phyloP scores from a whole-genome alignment of 2,329 filamentous ascomycete genomes.

The Ascochyta viciae-villosae region DNA sequence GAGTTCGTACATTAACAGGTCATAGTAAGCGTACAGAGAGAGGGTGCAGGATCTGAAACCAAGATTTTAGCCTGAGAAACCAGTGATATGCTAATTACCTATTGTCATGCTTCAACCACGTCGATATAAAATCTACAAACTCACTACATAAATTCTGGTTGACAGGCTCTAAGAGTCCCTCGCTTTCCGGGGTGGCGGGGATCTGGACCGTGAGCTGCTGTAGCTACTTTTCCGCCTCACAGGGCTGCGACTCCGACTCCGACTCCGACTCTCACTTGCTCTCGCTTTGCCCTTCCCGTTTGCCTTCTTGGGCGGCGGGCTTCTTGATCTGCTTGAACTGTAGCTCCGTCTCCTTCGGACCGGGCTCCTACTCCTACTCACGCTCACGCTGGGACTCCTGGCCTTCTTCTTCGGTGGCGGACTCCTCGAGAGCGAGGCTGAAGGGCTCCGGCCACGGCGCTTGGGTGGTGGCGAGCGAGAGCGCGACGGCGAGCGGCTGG shows the following conservation, averaged over 20 bases:
- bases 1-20: too few species aligned
- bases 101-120: too few species aligned
- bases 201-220: slow-evolving; percentile 17
- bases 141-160: too few species aligned
- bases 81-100: too few species aligned
- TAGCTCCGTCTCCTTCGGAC: slow-evolving; percentile 4
- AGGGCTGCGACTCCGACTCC: slow-evolving; percentile 16
- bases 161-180: slow-evolving; percentile 13
- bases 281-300: slow-evolving; percentile 16
- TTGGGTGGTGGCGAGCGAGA: slow-evolving; percentile 30
- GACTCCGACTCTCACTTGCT: slow-evolving; percentile 9
- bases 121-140: too few species aligned
- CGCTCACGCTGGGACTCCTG: slow-evolving; percentile 18
- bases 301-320: slow-evolving; percentile 12
- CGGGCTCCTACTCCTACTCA: slow-evolving; percentile 12
- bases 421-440: slow-evolving; percentile 23
- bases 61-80: too few species aligned
- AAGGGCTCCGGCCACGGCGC: slow-evolving; percentile 33
- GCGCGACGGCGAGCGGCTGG: slow-evolving; percentile 34
- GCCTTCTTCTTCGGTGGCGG: slow-evolving; percentile 24
- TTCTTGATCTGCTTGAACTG: slow-evolving; percentile 4
- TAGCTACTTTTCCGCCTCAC: slow-evolving; percentile 18
- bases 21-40: too few species aligned
- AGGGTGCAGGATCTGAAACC: too few species aligned
- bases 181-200: slow-evolving; percentile 21